Percentiles rank a stretch among this genome's conserved stretches.
Conservation (phyloP, 306 rosid species). For the Vicia villosa region DNA sequence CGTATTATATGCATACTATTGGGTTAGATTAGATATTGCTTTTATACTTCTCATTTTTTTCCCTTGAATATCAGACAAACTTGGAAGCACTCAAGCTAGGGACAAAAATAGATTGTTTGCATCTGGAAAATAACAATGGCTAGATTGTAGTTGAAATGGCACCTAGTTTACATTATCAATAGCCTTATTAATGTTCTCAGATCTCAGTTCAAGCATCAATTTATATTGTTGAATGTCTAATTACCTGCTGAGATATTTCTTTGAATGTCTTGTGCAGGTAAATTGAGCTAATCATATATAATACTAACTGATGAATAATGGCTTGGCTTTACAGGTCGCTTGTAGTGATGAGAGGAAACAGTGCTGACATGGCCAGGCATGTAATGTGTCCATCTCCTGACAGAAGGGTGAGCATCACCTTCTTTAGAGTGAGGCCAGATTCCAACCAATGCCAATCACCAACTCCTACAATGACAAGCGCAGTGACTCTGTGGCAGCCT, state of each 20-base stretch:
- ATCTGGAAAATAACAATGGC: constrained; percentile 22
- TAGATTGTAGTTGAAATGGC: constrained; percentile 28
- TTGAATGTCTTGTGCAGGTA: constrained; percentile 16
- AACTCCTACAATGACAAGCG: constrained; percentile 47
- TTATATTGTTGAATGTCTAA: constrained; percentile 6
- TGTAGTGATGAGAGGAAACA: constrained; percentile 95
- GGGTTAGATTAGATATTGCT: constrained; percentile 37
- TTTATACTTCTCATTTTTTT: constrained; percentile 16
- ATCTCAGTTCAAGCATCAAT: constrained; percentile 28
- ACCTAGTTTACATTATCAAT: constrained; percentile 21
- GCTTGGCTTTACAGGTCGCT: constrained; percentile 63
- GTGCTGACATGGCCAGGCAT: constrained; percentile 97
- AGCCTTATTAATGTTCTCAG: constrained; percentile 3
- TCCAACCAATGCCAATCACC: constrained; percentile 69
- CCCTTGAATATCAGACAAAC: constrained; percentile 26
- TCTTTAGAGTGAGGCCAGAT: constrained; percentile 77
- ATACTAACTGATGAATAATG: background rate
- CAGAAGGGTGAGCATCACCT: constrained; percentile 78
- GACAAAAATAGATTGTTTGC: constrained; percentile 20
- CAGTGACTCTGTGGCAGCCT: constrained; percentile 79
- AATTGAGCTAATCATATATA: background rate
- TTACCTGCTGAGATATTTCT: constrained; percentile 15
- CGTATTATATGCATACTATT: constrained; percentile 24
- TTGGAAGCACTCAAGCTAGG: constrained; percentile 27
- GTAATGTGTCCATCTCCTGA: constrained; percentile 88